Evolutionary conservation across 352 stramenopile genomes (phyloP).

Genomic region (Globisporangium rhizosaccharum): DNA sequence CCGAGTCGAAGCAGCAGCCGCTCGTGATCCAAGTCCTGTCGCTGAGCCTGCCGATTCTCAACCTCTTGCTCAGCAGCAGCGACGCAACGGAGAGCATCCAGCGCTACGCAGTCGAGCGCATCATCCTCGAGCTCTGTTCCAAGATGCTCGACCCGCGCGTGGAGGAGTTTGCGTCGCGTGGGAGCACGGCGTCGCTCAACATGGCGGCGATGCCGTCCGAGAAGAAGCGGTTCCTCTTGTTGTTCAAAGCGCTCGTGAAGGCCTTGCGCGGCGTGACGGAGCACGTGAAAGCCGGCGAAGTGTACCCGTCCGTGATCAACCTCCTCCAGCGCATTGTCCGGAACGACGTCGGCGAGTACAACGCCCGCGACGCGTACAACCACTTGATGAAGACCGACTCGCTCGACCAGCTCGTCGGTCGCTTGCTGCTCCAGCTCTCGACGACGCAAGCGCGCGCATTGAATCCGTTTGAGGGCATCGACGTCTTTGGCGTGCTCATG

Average conservation of each 20-base stretch:
- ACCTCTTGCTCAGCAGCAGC: slow-evolving; percentile 48
- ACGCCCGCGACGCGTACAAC: slow-evolving; percentile 56
- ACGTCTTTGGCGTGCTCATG: slow-evolving; percentile 81
- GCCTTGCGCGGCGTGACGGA: slow-evolving; percentile 52
- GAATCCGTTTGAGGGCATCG: slow-evolving; percentile 69
- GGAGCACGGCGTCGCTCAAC: slow-evolving; percentile 32
- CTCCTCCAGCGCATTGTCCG: slow-evolving; percentile 73
- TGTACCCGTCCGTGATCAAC: slow-evolving; percentile 77
- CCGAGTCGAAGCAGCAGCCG: slow-evolving; percentile 41
- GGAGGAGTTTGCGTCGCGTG: slow-evolving; percentile 42
- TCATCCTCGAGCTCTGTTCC: slow-evolving; percentile 67
- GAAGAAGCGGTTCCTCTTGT: slow-evolving; percentile 55
- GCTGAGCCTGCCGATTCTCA: slow-evolving; percentile 65
- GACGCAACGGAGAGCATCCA: slow-evolving; percentile 57
- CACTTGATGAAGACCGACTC: slow-evolving; percentile 75
- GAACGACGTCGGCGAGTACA: slow-evolving; percentile 80
- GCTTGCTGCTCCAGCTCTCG: slow-evolving; percentile 65
- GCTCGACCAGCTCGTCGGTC: slow-evolving; percentile 70
- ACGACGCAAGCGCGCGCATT: slow-evolving; percentile 45
- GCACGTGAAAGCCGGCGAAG: slow-evolving; percentile 50
- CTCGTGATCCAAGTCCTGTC: slow-evolving; percentile 68
- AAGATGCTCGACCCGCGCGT: slow-evolving; percentile 74
- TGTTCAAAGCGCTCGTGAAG: slow-evolving; percentile 70
- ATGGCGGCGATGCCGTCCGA: slow-evolving; percentile 36
- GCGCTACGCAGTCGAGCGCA: slow-evolving; percentile 66